phyloP scores from a whole-genome alignment of 768 basidiomycete genomes.

The Gymnopilus dilepis region DNA sequence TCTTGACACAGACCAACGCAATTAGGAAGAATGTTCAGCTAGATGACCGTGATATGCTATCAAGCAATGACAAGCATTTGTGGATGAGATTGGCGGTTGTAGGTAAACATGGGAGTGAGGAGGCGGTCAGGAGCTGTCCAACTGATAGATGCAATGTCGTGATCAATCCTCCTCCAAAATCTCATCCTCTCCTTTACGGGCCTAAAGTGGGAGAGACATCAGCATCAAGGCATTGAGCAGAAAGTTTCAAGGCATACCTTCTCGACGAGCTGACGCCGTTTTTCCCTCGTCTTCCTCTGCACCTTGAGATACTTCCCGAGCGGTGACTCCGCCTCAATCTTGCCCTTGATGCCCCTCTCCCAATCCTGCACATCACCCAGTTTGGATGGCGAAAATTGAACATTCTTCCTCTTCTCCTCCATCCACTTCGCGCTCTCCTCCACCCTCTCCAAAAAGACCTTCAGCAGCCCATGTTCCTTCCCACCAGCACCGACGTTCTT shows the following conservation, averaged over 20 bases:
- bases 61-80: neutral
- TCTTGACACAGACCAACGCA: too few species aligned
- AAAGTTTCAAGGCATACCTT: conserved; percentile 55
- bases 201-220: conserved; percentile 44
- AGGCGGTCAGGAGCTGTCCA: neutral
- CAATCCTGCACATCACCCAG: conserved; percentile 73
- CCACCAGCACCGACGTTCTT: conserved; percentile 20
- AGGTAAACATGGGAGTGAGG: neutral
- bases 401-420: conserved; percentile 67
- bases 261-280: conserved; percentile 68
- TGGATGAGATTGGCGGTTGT: neutral
- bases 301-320: conserved; percentile 83
- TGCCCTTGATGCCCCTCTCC: conserved; percentile 63
- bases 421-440: conserved; percentile 87
- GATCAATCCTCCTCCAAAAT: conserved; percentile 56
- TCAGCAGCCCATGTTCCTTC: conserved; percentile 69
- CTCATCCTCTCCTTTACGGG: conserved; percentile 72
- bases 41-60: neutral
- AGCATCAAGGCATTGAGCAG: conserved; percentile 10
- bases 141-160: neutral
- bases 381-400: conserved; percentile 78
- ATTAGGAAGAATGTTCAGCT: too few species aligned
- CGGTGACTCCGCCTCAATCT: conserved; percentile 70
- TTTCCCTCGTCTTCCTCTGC: conserved; percentile 81
- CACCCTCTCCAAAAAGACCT: conserved; percentile 82